Evolutionary conservation across 495 filamentous ascomycete genomes (phyloP).

Genomic region (Aspergillus nanangensis): DNA sequence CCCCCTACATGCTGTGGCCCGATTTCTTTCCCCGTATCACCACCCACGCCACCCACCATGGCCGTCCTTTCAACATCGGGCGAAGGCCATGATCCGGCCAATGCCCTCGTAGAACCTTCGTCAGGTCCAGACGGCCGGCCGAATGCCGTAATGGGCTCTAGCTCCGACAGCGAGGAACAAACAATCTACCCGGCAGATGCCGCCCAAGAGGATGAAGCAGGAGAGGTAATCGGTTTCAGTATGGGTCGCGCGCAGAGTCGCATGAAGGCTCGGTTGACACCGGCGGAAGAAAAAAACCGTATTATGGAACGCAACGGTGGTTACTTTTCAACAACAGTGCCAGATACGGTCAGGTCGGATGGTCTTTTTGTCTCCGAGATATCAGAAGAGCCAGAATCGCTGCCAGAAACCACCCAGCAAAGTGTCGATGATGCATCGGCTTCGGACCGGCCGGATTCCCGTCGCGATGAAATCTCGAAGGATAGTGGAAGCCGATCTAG

Average conservation of each 20-base stretch:
- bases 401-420: conserved; percentile 6
- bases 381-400: conserved; percentile 30
- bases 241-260: conserved; percentile 69
- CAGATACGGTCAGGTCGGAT: conserved; percentile 18
- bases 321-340: conserved; percentile 45
- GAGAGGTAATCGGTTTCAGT: conserved; percentile 72
- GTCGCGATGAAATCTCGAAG: background rate
- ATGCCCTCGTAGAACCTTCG: conserved; percentile 1
- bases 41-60: background rate
- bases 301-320: conserved; percentile 56
- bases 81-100: conserved; percentile 5
- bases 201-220: conserved; percentile 38
- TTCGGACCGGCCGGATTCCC: background rate
- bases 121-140: background rate
- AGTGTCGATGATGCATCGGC: background rate
- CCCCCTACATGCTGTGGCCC: conserved; percentile 5
- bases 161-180: conserved; percentile 37
- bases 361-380: conserved; percentile 30
- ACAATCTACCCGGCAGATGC: conserved; percentile 11
- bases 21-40: background rate
- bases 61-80: background rate
- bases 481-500: conserved; percentile 19
- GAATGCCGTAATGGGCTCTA: conserved; percentile 9
- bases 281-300: conserved; percentile 69
- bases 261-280: conserved; percentile 65